phyloP scores from a whole-genome alignment of 805 yeast genomes.

The Grigorovia humatica region DNA sequence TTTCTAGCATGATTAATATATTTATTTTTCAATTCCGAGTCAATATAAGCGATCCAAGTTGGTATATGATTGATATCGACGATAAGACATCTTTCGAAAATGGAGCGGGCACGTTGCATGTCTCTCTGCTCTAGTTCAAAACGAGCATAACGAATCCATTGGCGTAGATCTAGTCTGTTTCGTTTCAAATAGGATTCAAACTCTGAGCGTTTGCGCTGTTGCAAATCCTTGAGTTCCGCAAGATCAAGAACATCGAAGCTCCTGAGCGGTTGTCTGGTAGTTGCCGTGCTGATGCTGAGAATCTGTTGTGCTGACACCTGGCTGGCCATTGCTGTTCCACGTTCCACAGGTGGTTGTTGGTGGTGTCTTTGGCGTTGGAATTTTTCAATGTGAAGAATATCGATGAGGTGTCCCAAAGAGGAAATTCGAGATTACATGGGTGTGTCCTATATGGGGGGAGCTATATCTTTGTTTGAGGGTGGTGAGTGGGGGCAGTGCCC shows the following conservation, averaged over 20 bases:
- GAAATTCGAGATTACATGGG: no score
- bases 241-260: conserved; percentile 48
- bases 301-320: conserved; percentile 61
- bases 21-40: conserved; percentile 58
- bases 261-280: conserved; percentile 32
- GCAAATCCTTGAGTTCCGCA: conserved; percentile 71
- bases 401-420: no score
- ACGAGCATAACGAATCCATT: conserved; percentile 86
- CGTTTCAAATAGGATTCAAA: conserved; percentile 81
- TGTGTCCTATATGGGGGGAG: no score
- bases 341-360: no score
- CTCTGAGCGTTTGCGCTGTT: conserved; percentile 66
- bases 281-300: conserved; percentile 44
- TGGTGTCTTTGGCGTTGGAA: no score
- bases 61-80: conserved; percentile 70
- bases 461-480: no score
- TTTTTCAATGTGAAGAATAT: no score
- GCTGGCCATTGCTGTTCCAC: neutral
- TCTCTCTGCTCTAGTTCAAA: conserved; percentile 63
- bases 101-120: conserved; percentile 60
- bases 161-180: conserved; percentile 70
- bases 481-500: no score
- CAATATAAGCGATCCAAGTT: conserved; percentile 77
- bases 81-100: conserved; percentile 78
- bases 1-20: conserved; percentile 86